These are phyloP conservation scores for Hypomontagnella monticulosa DNA, from an alignment of 495 filamentous ascomycete species.

Conservation along the genomic window DNA sequence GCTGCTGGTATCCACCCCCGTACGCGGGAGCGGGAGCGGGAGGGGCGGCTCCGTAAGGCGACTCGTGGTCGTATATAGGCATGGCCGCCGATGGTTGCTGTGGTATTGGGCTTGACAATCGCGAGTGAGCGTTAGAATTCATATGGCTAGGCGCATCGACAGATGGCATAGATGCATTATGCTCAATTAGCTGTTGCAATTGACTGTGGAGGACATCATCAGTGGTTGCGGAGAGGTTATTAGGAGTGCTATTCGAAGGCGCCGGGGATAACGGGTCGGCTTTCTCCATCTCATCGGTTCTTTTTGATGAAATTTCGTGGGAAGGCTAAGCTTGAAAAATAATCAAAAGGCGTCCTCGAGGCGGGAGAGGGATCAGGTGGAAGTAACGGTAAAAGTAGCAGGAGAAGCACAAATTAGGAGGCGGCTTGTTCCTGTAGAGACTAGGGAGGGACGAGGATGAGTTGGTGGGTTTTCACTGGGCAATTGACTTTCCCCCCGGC, in stretches of 20 bases:
- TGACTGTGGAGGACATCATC: slow-evolving; percentile 57
- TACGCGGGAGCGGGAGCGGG: slow-evolving; percentile 29
- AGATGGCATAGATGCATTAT: slow-evolving; percentile 53
- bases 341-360: background rate
- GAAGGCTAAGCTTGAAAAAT: background rate
- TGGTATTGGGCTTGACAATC: slow-evolving; percentile 54
- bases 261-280: slow-evolving; percentile 54
- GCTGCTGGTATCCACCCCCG: slow-evolving; percentile 47
- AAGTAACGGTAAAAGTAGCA: background rate
- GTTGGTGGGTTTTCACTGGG: slow-evolving; percentile 12
- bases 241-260: slow-evolving; percentile 40
- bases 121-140: slow-evolving; percentile 54
- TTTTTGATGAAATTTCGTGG: background rate
- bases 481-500: slow-evolving; percentile 3
- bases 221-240: slow-evolving; percentile 22
- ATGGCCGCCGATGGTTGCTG: slow-evolving; percentile 41
- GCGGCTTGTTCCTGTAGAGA: background rate
- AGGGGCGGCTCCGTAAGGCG: slow-evolving; percentile 25
- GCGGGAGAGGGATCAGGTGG: background rate
- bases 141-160: slow-evolving; percentile 43
- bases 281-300: slow-evolving; percentile 49
- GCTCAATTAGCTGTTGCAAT: slow-evolving; percentile 58
- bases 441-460: slow-evolving; percentile 2
- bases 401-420: background rate
- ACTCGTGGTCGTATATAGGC: slow-evolving; percentile 39